Evolutionary conservation across 75 land plant species (phyloP).

Genomic region (Sequoiadendron giganteum): DNA sequence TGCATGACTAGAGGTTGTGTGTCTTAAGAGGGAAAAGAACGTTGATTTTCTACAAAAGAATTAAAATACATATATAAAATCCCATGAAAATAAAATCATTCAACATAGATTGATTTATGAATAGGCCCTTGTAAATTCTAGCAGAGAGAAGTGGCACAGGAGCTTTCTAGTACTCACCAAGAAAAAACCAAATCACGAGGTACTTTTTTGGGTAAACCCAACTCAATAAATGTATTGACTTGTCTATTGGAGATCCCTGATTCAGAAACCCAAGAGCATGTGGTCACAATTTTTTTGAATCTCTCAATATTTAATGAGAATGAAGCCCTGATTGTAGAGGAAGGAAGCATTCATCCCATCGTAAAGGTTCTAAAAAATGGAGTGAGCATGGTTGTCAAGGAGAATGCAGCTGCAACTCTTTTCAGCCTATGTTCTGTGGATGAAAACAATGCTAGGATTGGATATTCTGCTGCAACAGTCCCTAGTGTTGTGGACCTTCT

Average conservation of each 20-base stretch:
- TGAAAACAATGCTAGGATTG: too few relatives aligned
- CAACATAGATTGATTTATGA: background rate
- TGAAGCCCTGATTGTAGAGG: too few relatives aligned
- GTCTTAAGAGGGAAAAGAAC: background rate
- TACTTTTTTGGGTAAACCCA: conserved; percentile 50
- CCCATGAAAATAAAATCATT: background rate
- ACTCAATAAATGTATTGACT: conserved; percentile 49
- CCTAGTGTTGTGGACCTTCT: conserved; percentile 57
- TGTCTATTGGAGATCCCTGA: conserved; percentile 33
- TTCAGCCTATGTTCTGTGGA: conserved; percentile 72
- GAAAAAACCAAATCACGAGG: conserved; percentile 43
- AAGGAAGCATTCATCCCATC: too few relatives aligned
- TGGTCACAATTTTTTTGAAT: conserved; percentile 70
- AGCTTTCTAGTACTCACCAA: conserved; percentile 59
- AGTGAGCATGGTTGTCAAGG: conserved; percentile 43
- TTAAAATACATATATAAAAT: too few relatives aligned
- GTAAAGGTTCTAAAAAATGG: conserved; percentile 50
- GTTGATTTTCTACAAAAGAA: too few relatives aligned
- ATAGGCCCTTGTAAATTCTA: too few relatives aligned
- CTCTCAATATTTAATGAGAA: too few relatives aligned
- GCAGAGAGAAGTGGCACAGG: too few relatives aligned
- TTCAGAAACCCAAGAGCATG: conserved; percentile 65
- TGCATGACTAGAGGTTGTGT: background rate
- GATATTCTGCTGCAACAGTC: conserved; percentile 38
- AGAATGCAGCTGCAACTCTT: conserved; percentile 81